phyloP scores from a whole-genome alignment of 2,329 filamentous ascomycete species.

The Hortaea werneckii region DNA sequence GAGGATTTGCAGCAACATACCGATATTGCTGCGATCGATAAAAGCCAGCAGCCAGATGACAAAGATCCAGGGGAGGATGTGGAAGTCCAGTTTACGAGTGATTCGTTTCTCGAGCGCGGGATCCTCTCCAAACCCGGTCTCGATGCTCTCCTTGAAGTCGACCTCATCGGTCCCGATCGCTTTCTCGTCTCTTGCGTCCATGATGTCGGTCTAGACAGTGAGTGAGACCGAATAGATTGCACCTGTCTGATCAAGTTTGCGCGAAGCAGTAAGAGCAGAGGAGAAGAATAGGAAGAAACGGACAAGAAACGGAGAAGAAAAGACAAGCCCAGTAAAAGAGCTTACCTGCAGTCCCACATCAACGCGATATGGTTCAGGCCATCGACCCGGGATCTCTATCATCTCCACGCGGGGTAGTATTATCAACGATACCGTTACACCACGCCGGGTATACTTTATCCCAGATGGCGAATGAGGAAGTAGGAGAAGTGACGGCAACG shows the following conservation, averaged over 20 bases:
- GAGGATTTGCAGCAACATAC: slow-evolving; percentile 4
- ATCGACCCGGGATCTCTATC: too few relatives aligned
- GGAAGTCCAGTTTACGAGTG: slow-evolving; percentile 33
- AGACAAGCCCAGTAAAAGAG: background rate
- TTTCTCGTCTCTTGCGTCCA: slow-evolving; percentile 2
- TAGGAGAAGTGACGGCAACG: too few relatives aligned
- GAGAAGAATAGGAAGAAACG: background rate
- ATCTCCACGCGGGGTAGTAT: too few relatives aligned
- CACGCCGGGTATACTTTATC: too few relatives aligned
- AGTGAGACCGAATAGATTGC: background rate
- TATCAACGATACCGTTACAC: too few relatives aligned
- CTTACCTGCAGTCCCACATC: background rate
- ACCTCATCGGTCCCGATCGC: slow-evolving; percentile 1
- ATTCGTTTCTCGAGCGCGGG: slow-evolving; percentile 14
- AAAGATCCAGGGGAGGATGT: slow-evolving; percentile 38
- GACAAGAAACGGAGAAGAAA: background rate
- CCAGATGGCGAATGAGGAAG: too few relatives aligned
- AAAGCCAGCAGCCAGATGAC: slow-evolving; percentile 38
- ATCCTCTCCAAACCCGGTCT: background rate
- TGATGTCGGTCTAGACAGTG: background rate
- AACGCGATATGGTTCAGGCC: background rate
- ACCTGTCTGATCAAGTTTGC: too few relatives aligned
- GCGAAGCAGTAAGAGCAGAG: background rate
- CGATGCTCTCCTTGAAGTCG: slow-evolving; percentile 2
- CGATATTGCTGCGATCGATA: slow-evolving; percentile 32